A percentile compares a stretch with the other conserved stretches of the same genome.
Evolutionary conservation across 148 eudicot species (phyloP).

Genomic region (Amaranthus cruentus): DNA sequence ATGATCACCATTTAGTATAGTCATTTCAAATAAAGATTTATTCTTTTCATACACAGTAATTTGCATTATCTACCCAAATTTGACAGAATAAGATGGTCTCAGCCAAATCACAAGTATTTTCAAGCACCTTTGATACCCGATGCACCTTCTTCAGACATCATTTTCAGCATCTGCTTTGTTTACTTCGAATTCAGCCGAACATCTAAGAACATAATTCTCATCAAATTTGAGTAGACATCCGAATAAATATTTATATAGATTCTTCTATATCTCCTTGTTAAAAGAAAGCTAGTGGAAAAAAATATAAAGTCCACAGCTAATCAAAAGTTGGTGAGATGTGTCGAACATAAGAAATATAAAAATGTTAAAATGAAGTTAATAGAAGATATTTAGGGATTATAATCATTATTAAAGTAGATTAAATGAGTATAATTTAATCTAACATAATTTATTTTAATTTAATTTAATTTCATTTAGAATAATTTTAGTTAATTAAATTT

Average conservation of each 20-base stretch:
- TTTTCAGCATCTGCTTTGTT: conserved; percentile 9
- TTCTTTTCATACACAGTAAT: conserved; percentile 5
- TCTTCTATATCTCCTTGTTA: too few relatives aligned
- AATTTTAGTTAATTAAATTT: too few relatives aligned
- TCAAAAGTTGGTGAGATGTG: too few relatives aligned
- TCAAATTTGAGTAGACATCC: not conserved
- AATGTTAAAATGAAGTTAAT: too few relatives aligned
- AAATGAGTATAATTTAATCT: too few relatives aligned
- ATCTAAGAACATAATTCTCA: not conserved
- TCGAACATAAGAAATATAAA: too few relatives aligned
- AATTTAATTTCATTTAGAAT: too few relatives aligned
- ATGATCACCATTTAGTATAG: not conserved
- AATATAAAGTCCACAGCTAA: too few relatives aligned
- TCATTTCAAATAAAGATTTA: conserved; percentile 16
- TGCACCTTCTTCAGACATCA: not conserved
- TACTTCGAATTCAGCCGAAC: not conserved
- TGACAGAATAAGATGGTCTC: not conserved
- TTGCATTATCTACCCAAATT: not conserved
- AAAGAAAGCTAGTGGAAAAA: too few relatives aligned
- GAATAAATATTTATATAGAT: not conserved
- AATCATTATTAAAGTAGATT: too few relatives aligned
- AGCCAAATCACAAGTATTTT: not conserved
- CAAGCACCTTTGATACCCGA: not conserved
- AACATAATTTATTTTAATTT: too few relatives aligned
- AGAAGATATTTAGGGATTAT: too few relatives aligned